phyloP scores from a whole-genome alignment of 1,284 basidiomycete genomes.

The Exobasidium cylindrosporum region DNA sequence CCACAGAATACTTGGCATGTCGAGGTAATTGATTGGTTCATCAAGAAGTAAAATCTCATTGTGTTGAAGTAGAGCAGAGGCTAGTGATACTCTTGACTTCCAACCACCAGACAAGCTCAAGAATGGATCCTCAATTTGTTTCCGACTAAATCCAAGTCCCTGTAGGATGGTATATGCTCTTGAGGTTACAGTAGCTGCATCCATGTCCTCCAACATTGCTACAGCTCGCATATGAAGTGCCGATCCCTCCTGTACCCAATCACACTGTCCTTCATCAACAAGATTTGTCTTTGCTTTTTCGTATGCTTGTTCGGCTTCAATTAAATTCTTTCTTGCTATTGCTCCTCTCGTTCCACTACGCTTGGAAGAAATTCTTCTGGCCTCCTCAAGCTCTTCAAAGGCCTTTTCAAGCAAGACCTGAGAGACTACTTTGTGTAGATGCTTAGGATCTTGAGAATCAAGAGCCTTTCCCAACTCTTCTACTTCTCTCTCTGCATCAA shows the following conservation, averaged over 20 bases:
- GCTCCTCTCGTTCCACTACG: slow-evolving; percentile 66
- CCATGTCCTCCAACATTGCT: slow-evolving; percentile 49
- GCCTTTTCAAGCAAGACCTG: slow-evolving; percentile 48
- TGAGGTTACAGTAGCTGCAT: slow-evolving; percentile 60
- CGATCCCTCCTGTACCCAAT: slow-evolving; percentile 45
- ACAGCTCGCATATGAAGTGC: slow-evolving; percentile 54
- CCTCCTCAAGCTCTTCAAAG: slow-evolving; percentile 58
- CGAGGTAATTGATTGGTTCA: slow-evolving; percentile 60
- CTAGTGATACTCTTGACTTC: slow-evolving; percentile 64
- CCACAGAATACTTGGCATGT: slow-evolving; percentile 56
- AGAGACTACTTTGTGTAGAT: slow-evolving; percentile 39
- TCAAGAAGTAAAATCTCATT: slow-evolving; percentile 58
- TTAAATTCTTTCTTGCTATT: slow-evolving; percentile 63
- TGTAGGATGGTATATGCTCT: slow-evolving; percentile 64
- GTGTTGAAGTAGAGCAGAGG: slow-evolving; percentile 58
- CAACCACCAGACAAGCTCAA: slow-evolving; percentile 67
- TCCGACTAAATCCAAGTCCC: slow-evolving; percentile 66
- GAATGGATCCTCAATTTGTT: slow-evolving; percentile 61
- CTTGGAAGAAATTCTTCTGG: slow-evolving; percentile 62
- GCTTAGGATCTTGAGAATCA: slow-evolving; percentile 37
- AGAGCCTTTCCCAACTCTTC: slow-evolving; percentile 50
- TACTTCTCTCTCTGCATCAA: slow-evolving; percentile 40
- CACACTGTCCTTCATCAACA: slow-evolving; percentile 17
- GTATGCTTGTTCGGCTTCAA: slow-evolving; percentile 61
- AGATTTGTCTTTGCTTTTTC: slow-evolving; percentile 29